phyloP scores from a whole-genome alignment of 495 filamentous ascomycete species.

The Aspergillus saccharolyticus region DNA sequence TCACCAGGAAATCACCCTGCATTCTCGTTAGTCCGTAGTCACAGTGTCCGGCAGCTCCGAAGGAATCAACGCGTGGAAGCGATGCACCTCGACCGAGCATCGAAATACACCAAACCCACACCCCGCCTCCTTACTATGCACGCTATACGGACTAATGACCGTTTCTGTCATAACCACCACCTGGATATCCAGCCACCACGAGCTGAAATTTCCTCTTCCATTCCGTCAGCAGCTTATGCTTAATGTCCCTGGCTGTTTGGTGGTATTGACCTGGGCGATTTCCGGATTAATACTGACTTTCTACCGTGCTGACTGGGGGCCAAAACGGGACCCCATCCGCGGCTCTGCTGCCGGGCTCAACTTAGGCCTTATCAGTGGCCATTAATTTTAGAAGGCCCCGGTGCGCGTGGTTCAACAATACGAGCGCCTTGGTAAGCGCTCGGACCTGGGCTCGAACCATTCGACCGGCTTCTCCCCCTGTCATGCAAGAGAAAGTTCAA shows the following conservation, averaged over 20 bases:
- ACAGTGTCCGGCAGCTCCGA: background rate
- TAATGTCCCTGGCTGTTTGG: too few species aligned
- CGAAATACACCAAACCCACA: background rate
- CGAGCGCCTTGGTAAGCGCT: background rate
- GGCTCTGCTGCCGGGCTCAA: background rate
- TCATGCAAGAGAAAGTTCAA: background rate
- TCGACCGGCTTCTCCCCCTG: background rate
- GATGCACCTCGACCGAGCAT: background rate
- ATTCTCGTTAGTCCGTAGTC: background rate
- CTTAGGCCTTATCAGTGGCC: background rate
- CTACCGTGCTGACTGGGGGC: background rate
- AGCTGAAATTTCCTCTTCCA: background rate
- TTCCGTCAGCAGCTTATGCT: background rate
- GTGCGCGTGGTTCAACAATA: background rate
- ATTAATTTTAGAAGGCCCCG: background rate
- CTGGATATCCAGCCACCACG: background rate
- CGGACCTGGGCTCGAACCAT: background rate
- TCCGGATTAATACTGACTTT: too few species aligned
- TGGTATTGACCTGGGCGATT: too few species aligned
- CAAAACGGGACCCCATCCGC: background rate
- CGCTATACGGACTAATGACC: background rate
- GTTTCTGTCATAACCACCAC: background rate
- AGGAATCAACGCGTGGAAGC: background rate
- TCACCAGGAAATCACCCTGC: background rate
- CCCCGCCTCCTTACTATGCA: background rate